Percentiles rank a stretch among this genome's conserved stretches.
These are phyloP conservation scores for Aschersonia sp. DNA, from an alignment of 2,329 filamentous ascomycete genomes.

Conservation along the genomic window DNA sequence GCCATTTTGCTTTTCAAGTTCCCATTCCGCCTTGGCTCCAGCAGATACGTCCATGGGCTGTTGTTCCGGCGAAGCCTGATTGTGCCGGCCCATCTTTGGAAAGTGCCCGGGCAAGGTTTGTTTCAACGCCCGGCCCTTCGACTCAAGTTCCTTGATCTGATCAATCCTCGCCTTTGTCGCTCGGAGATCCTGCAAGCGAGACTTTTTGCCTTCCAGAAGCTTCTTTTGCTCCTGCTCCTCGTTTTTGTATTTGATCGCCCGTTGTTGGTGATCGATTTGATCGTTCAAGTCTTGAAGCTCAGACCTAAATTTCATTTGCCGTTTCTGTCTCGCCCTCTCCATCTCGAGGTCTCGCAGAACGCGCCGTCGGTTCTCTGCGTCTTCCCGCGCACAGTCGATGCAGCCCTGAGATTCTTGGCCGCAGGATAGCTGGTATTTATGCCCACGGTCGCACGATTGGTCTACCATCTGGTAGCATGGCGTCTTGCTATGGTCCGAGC, in stretches of 20 bases:
- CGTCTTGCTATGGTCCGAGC: conserved; percentile 39
- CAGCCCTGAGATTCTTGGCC: conserved; percentile 26
- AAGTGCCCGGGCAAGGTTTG: no score
- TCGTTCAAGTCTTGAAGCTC: conserved; percentile 35
- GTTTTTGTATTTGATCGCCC: conserved; percentile 22
- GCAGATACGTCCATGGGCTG: no score
- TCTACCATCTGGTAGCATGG: conserved; percentile 20
- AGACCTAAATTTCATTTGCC: conserved; percentile 27
- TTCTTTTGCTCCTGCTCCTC: conserved; percentile 30
- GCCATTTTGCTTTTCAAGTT: conserved; percentile 37
- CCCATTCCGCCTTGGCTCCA: conserved; percentile 35
- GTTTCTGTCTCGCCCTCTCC: conserved; percentile 29
- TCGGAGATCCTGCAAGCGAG: conserved; percentile 27
- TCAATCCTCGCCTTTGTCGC: background rate
- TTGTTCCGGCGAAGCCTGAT: no score
- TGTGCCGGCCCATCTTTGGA: no score
- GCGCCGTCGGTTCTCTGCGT: conserved; percentile 26
- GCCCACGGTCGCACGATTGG: conserved; percentile 34
- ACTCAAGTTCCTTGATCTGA: no score
- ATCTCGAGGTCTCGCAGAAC: conserved; percentile 32
- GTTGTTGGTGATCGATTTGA: conserved; percentile 34
- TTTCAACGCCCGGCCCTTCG: no score
- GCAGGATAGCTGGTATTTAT: conserved; percentile 34
- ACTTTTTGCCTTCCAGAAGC: conserved; percentile 27
- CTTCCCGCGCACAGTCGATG: conserved; percentile 34